A percentile compares a stretch with the other conserved stretches of the same genome.
phyloP scores from a whole-genome alignment of 2,329 filamentous ascomycete species.

The Penicillium thymicola region DNA sequence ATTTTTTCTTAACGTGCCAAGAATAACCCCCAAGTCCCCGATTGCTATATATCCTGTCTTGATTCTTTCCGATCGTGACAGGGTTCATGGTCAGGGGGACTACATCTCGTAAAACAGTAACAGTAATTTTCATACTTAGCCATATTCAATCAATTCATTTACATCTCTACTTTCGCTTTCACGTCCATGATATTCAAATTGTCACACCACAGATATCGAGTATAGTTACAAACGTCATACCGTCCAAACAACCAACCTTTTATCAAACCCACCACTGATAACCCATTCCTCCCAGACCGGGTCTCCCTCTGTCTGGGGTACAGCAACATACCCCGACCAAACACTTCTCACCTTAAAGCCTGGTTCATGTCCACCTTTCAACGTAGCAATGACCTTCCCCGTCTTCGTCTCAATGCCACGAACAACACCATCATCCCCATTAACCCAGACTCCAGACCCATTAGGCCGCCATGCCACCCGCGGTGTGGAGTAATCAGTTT shows the following conservation, averaged over 20 bases:
- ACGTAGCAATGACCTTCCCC: constrained; percentile 53
- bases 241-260: constrained; percentile 58
- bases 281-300: constrained; percentile 50
- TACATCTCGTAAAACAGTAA: constrained; percentile 36
- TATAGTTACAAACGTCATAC: constrained; percentile 3
- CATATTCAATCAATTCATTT: background rate
- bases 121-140: background rate
- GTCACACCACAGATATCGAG: background rate
- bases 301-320: constrained; percentile 20
- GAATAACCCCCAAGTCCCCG: constrained; percentile 47
- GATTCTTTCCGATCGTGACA: constrained; percentile 34
- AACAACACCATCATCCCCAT: constrained; percentile 62
- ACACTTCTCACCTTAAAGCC: constrained; percentile 59
- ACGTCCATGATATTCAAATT: background rate
- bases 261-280: constrained; percentile 64
- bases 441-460: constrained; percentile 61
- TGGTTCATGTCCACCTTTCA: constrained; percentile 53
- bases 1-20: constrained; percentile 61
- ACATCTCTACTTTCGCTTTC: background rate
- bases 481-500: constrained; percentile 62
- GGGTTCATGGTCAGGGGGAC: constrained; percentile 49
- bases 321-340: constrained; percentile 50
- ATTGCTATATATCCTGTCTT: constrained; percentile 50
- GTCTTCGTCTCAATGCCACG: constrained; percentile 58
- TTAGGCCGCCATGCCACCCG: constrained; percentile 61